A percentile compares a stretch with the other conserved stretches of the same genome.
Evolutionary conservation across 2,329 filamentous ascomycete species (phyloP).

Genomic region (Cladorrhinum sp.): DNA sequence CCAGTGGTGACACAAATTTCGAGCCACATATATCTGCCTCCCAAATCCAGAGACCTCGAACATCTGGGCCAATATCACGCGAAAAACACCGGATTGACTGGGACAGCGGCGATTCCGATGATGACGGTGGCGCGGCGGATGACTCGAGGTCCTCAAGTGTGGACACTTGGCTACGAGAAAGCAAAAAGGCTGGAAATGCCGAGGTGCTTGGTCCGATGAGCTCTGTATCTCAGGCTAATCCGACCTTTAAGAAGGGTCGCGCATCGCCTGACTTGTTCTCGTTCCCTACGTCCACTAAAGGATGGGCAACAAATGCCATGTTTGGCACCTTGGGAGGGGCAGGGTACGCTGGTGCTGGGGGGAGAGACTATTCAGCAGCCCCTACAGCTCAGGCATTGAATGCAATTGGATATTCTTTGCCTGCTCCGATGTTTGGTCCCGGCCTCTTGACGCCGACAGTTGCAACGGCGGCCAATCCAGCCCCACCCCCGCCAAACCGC

Average conservation of each 20-base stretch:
- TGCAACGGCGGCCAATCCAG: slow-evolving; percentile 26
- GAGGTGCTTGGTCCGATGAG: slow-evolving; percentile 24
- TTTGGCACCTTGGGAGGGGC: slow-evolving; percentile 41
- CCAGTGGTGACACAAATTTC: slow-evolving; percentile 28
- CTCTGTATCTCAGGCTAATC: slow-evolving; percentile 26
- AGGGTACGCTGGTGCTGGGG: slow-evolving; percentile 32
- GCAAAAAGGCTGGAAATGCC: slow-evolving; percentile 40
- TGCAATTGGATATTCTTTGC: slow-evolving; percentile 46
- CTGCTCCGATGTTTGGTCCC: slow-evolving; percentile 39
- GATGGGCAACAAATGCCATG: slow-evolving; percentile 49
- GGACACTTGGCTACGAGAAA: slow-evolving; percentile 58
- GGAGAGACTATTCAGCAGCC: slow-evolving; percentile 16
- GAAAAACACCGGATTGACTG: slow-evolving; percentile 39
- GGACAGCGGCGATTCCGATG: slow-evolving; percentile 42
- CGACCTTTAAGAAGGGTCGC: slow-evolving; percentile 22
- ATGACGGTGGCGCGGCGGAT: slow-evolving; percentile 41
- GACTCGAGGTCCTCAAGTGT: slow-evolving; percentile 47
- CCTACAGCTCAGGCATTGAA: slow-evolving; percentile 38
- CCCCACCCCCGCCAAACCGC: slow-evolving; percentile 49
- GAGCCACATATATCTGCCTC: slow-evolving; percentile 27
- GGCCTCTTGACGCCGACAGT: slow-evolving; percentile 32
- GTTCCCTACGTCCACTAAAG: slow-evolving; percentile 43
- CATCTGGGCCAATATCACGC: slow-evolving; percentile 45
- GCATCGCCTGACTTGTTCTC: slow-evolving; percentile 53
- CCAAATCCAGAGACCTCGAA: slow-evolving; percentile 42